Evolutionary conservation across 352 stramenopile species (phyloP), one percentile per base, ranked within the genome.

Genomic region (Phytophthora palmivora): DNA sequence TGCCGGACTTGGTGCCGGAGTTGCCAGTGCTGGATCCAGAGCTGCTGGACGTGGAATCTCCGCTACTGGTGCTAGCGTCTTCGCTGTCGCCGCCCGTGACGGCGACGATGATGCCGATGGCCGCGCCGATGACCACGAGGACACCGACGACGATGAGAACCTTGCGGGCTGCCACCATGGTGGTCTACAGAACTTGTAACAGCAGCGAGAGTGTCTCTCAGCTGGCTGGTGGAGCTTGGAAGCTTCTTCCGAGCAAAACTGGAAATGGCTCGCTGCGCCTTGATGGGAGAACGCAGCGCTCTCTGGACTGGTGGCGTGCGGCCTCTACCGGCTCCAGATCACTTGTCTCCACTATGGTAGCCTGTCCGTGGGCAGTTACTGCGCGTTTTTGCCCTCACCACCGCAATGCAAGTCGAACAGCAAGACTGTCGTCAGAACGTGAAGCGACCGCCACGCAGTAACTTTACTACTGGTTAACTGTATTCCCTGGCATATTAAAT

Each of bases 61-160:
- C 38, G 26, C 56, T 73, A 8, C 19, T 76, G 38, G 60, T 75
- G 14, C 63, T 87, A 51, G 61, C 75, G n/a, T 76, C 53, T 33
- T 63, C 66, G 46, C 61, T 69, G 22, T 43, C 30, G 10, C 72
- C 49, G 22, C 70, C 57, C 3, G 82, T 91, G 42, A 91, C 78
- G 6, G 70, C 78, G 7, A 92, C 79, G 63, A 92, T 88, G 28
- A 91, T 70, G 51, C 79, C 83, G 21, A 92, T 66, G 21, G 58
- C 74, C 18, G 79, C 65, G 41, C 81, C 87, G 49, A 95, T 84
- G 34, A 87, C 75, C 51, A 94, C 70, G 42, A 94, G 69, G 38
- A 89, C 70, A 63, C 74, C 78, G 47, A 90, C 56, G 58, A 87
- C 77, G 56, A 95, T 81, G 42, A 92, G 76, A 47, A 78, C 74